Conservation (phyloP, 2,329 filamentous ascomycete species). For the Aspergillus fumigatus region DNA sequence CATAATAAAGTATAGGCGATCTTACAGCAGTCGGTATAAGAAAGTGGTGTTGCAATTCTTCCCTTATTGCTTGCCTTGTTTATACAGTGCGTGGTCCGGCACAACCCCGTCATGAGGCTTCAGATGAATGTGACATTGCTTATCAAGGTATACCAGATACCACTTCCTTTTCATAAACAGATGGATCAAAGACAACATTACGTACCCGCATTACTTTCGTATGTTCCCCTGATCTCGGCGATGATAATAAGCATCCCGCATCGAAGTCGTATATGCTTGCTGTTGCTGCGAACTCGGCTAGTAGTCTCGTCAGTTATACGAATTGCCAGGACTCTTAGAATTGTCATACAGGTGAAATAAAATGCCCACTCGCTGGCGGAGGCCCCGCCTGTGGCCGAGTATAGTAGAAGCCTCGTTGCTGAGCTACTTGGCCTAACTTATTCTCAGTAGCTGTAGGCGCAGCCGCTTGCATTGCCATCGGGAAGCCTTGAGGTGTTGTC, state of each 20-base stretch:
- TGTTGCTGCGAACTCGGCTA: background rate
- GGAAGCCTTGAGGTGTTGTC: background rate
- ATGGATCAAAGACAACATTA: background rate
- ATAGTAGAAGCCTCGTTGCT: background rate
- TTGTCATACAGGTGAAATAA: background rate
- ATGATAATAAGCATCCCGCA: background rate
- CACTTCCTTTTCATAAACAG: background rate
- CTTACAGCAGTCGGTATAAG: background rate
- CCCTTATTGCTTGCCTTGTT: no score
- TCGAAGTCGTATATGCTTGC: background rate
- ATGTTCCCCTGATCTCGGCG: background rate
- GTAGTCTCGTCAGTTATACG: background rate
- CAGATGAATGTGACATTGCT: background rate
- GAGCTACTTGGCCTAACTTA: background rate
- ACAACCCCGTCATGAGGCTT: no score
- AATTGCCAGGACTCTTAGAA: background rate
- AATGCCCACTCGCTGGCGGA: background rate
- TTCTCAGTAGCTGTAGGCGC: background rate
- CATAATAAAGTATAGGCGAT: background rate
- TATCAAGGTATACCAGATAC: background rate
- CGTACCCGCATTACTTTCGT: background rate
- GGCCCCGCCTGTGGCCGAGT: background rate
- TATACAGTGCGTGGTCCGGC: no score
- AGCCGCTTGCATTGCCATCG: background rate
- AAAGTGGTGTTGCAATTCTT: no score